phyloP scores from a whole-genome alignment of 352 stramenopile genomes.

The Pythium chondricola region DNA sequence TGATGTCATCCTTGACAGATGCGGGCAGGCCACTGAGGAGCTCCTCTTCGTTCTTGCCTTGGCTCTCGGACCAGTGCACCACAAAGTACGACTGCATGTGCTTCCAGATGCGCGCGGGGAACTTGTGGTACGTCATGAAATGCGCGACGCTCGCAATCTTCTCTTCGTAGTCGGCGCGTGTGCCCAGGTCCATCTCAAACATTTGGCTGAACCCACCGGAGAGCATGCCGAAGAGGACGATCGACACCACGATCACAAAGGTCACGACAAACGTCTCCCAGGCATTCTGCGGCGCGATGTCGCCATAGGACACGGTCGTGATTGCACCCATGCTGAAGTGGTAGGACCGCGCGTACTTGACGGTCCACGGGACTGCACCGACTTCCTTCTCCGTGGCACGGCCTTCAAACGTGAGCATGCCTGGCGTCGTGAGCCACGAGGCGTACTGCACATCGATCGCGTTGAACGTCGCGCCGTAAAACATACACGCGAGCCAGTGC shows the following conservation, averaged over 20 bases:
- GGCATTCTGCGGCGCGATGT: conserved; percentile 61
- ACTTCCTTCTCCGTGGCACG: conserved; percentile 24
- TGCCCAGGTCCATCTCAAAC: conserved; percentile 63
- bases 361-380: conserved; percentile 23
- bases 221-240: conserved; percentile 69
- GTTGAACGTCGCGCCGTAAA: conserved; percentile 16
- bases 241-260: conserved; percentile 56
- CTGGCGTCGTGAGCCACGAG: conserved; percentile 21
- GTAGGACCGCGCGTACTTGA: conserved; percentile 43
- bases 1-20: conserved; percentile 54
- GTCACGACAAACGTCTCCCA: conserved; percentile 45
- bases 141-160: conserved; percentile 45
- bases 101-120: conserved; percentile 41
- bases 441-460: not conserved
- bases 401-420: conserved; percentile 46
- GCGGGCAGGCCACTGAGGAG: conserved; percentile 41
- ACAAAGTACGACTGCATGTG: conserved; percentile 59
- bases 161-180: conserved; percentile 64
- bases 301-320: conserved; percentile 66
- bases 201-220: conserved; percentile 65
- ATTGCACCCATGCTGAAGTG: conserved; percentile 76
- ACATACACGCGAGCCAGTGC: conserved; percentile 24
- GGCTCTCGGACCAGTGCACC: conserved; percentile 59
- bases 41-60: conserved; percentile 55
- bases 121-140: conserved; percentile 61